Evolutionary conservation across 352 stramenopile species (phyloP).

Genomic region (Phytopythium chamaehyphon): DNA sequence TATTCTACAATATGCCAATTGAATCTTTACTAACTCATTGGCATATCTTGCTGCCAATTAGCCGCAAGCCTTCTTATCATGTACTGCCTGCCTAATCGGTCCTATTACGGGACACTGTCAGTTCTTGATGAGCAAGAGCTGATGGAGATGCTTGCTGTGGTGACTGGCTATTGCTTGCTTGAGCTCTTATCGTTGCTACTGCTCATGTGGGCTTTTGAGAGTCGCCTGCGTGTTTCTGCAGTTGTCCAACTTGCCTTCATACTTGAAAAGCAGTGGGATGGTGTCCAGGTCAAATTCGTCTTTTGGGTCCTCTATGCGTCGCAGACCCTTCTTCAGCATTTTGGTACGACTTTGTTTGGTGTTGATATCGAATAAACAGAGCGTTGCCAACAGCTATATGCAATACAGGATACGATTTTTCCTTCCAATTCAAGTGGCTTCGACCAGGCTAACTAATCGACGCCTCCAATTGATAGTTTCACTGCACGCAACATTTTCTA

Average conservation of each 20-base stretch:
- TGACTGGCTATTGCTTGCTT: slow-evolving; percentile 30
- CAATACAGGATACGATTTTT: slow-evolving; percentile 20
- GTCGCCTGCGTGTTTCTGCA: slow-evolving; percentile 18
- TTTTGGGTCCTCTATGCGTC: slow-evolving; percentile 40
- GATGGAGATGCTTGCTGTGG: slow-evolving; percentile 12
- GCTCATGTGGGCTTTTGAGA: slow-evolving; percentile 16
- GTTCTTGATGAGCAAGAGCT: slow-evolving; percentile 14
- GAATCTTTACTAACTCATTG: not conserved
- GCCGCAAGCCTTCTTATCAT: slow-evolving; percentile 11
- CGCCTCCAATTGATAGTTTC: no score
- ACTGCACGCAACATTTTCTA: no score
- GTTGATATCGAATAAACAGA: no score
- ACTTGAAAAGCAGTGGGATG: slow-evolving; percentile 21
- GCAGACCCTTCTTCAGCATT: slow-evolving; percentile 15
- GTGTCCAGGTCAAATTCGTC: slow-evolving; percentile 31
- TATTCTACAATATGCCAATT: slow-evolving; percentile 1
- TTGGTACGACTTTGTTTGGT: slow-evolving; percentile 20
- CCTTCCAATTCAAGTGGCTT: slow-evolving; percentile 24
- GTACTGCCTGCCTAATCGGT: slow-evolving; percentile 27
- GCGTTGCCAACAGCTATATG: no score
- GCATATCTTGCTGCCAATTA: slow-evolving; percentile 9
- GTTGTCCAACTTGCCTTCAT: slow-evolving; percentile 33
- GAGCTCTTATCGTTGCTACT: slow-evolving; percentile 34
- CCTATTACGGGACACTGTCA: slow-evolving; percentile 24
- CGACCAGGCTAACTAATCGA: no score